These are phyloP conservation scores for Nitzschia inconspicua DNA, from an alignment of 108 stramenopile species.

Conservation along the genomic window DNA sequence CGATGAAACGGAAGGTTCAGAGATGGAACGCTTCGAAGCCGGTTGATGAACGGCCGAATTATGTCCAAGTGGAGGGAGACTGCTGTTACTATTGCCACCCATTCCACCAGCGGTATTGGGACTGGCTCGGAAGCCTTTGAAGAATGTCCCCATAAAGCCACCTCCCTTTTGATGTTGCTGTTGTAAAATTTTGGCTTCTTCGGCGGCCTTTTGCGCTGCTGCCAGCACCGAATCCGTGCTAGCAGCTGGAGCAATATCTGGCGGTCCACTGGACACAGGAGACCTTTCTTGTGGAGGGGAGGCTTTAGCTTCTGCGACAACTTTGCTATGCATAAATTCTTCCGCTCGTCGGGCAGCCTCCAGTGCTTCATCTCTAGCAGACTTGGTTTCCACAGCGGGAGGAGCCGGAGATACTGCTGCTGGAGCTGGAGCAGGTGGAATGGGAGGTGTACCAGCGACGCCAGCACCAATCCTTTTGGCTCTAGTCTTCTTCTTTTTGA, in stretches of 20 bases:
- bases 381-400: constrained; percentile 3
- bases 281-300: background rate
- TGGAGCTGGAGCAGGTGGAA: constrained; percentile 1
- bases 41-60: constrained; percentile 19
- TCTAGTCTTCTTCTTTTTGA: constrained; percentile 40
- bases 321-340: constrained; percentile 41
- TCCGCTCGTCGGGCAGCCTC: constrained; percentile 41
- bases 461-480: constrained; percentile 22
- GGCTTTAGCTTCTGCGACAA: constrained; percentile 4
- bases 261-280: background rate
- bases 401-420: constrained; percentile 1
- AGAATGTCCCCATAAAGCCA: constrained; percentile 40
- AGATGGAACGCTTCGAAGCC: constrained; percentile 30
- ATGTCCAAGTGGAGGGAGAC: background rate
- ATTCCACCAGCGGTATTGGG: background rate
- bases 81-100: background rate
- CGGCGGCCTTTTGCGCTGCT: constrained; percentile 32
- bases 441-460: background rate
- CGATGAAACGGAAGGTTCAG: constrained; percentile 23
- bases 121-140: constrained; percentile 29
- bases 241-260: constrained; percentile 3
- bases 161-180: constrained; percentile 7
- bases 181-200: constrained; percentile 28
- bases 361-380: constrained; percentile 25
- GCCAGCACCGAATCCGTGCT: constrained; percentile 17